Base-by-base conservation (phyloP, 2,329 filamentous ascomycete genomes). In the Colletotrichum sp. region DNA sequence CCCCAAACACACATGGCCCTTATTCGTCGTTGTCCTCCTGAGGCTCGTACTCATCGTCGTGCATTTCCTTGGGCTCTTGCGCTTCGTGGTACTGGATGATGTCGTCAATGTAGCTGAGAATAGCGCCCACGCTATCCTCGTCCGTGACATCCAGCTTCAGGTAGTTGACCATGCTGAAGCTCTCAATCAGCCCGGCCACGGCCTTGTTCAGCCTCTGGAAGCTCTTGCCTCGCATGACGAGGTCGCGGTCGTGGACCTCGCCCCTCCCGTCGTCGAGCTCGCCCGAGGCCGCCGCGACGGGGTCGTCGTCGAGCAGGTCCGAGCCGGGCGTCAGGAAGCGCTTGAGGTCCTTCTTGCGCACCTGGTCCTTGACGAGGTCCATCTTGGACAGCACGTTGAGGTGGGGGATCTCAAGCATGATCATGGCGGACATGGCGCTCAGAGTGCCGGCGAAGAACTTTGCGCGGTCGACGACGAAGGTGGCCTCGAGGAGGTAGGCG, bases 391-490 rank as follows among this genome's bases (percentile, higher is more conserved):
- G 88, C 77, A 99, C 94, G 84, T 99, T 99, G 83, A 99, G 92
- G 83, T 99, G 97, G 6, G 97, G 97, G 78, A 99, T 92, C 86
- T 99, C 97, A 78, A 99, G 91, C 95, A 99, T 97, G 81, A 99
- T 92, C 97, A 99, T 99, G 78, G 97, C 96, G 81, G 95, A 98
- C 97, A 99, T 99, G 79, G 97, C 97, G 83, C 95, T 97, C 76
- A 99, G 89, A 0, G 97, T 98, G 15, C 97, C 97, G 0, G 97
- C 94, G 85, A 99, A 99, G 89, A 98, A 99, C 87, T 99, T 99
- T 82, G 97, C 95, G 77, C 95, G 93, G 86, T 99, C 97, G 77
- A 98, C 92, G 81, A 99, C 94, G 84, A 99, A 99, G 10, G 96
- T 98, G 15, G 95, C 95, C 85, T 99, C 97, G 78, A 99, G 93